Conservation (phyloP, 1,284 basidiomycete genomes). For the Pascua sp. region DNA sequence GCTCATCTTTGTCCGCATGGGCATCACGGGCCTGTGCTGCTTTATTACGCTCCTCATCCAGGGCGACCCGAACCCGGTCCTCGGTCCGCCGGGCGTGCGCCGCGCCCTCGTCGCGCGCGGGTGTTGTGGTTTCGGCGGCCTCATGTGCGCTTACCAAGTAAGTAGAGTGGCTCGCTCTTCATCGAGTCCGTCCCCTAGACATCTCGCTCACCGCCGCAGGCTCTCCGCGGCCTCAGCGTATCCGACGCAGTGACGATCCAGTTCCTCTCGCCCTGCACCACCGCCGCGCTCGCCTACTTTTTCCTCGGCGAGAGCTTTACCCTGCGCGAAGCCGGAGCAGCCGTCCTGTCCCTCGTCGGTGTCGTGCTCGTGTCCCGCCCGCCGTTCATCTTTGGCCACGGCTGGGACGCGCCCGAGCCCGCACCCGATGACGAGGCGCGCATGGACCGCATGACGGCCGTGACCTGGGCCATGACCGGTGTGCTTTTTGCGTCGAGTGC, state of each 20-base stretch:
- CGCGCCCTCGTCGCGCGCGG: constrained; percentile 60
- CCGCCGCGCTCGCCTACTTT: constrained; percentile 64
- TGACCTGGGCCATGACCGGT: constrained; percentile 37
- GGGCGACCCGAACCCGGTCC: constrained; percentile 61
- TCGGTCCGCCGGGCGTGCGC: constrained; percentile 67
- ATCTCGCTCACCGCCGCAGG: constrained; percentile 51
- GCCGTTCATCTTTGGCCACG: constrained; percentile 57
- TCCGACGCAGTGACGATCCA: constrained; percentile 73
- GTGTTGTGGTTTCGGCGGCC: constrained; percentile 55
- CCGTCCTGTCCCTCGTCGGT: constrained; percentile 60
- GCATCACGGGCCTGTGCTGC: constrained; percentile 54
- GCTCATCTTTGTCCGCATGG: constrained; percentile 42
- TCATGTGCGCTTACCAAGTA: constrained; percentile 52
- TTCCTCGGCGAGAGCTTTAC: constrained; percentile 65
- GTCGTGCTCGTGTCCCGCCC: constrained; percentile 65
- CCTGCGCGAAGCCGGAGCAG: constrained; percentile 60
- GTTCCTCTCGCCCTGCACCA: constrained; percentile 68
- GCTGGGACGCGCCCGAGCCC: constrained; percentile 14
- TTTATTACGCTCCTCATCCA: constrained; percentile 52
- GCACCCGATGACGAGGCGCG: constrained; percentile 9
- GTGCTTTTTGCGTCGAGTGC: constrained; percentile 38
- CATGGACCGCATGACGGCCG: constrained; percentile 25
- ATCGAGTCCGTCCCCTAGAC: too few species aligned
- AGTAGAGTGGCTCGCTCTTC: not conserved
- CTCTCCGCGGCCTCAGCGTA: constrained; percentile 64